Conservation (phyloP, 495 filamentous ascomycete genomes). For the Lindgomyces ingoldianus region DNA sequence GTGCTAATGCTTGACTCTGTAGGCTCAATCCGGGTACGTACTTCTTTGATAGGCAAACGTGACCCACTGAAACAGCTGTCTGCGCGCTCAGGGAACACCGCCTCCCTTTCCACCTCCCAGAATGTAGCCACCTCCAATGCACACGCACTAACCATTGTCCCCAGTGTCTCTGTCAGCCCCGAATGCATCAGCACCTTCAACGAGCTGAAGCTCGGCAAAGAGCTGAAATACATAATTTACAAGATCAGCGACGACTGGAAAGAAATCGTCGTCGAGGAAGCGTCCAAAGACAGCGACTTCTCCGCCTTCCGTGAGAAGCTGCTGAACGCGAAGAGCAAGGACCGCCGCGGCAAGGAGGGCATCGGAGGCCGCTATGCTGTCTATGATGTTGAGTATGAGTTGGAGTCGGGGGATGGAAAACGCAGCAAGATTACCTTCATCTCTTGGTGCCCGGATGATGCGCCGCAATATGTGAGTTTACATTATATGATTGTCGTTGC, state of each 20-base stretch:
- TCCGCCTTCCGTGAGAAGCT: slow-evolving; percentile 75
- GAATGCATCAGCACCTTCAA: slow-evolving; percentile 86
- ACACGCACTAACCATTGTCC: not conserved
- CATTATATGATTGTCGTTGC: not conserved
- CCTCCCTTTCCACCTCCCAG: not conserved
- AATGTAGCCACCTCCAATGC: not conserved
- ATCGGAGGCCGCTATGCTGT: slow-evolving; percentile 81
- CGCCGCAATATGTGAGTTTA: slow-evolving; percentile 73
- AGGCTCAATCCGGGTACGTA: slow-evolving; percentile 73
- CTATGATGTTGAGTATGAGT: slow-evolving; percentile 87
- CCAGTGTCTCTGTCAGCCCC: slow-evolving; percentile 72
- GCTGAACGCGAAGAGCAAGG: slow-evolving; percentile 59
- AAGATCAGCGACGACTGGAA: slow-evolving; percentile 94
- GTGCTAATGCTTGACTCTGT: not conserved
- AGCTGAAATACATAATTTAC: slow-evolving; percentile 94
- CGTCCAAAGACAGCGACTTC: slow-evolving; percentile 51
- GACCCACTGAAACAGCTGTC: not conserved
- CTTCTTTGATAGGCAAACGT: not conserved
- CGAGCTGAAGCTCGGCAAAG: slow-evolving; percentile 85
- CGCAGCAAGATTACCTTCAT: slow-evolving; percentile 96
- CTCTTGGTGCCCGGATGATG: slow-evolving; percentile 85
- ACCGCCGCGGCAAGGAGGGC: slow-evolving; percentile 65
- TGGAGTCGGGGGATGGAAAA: slow-evolving; percentile 74
- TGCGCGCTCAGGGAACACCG: not conserved
- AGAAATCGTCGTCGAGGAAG: slow-evolving; percentile 79